phyloP scores from a whole-genome alignment of 371 early-diverging fungal genomes.

The Mortierella sp. region DNA sequence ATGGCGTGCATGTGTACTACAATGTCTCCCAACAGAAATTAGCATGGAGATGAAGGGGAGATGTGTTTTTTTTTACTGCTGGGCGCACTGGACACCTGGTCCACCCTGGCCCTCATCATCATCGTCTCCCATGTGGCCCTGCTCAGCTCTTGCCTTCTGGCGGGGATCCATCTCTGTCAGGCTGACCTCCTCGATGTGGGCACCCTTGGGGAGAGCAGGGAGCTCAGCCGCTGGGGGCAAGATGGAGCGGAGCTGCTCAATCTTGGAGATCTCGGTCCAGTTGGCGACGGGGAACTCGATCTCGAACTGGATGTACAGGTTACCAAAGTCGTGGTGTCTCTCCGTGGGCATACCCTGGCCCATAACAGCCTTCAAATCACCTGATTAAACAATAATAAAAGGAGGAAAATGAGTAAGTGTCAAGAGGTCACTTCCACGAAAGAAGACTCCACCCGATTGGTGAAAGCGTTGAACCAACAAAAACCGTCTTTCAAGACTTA shows the following conservation, averaged over 20 bases:
- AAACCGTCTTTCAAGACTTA: constrained; percentile 33
- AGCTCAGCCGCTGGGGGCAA: constrained; percentile 71
- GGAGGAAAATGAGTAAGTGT: constrained; percentile 6
- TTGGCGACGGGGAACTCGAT: constrained; percentile 91
- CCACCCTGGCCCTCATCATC: constrained; percentile 75
- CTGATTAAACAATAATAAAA: constrained; percentile 22
- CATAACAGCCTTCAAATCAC: constrained; percentile 83
- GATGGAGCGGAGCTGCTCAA: constrained; percentile 73
- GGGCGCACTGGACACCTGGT: constrained; percentile 95
- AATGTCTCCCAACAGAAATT: not conserved
- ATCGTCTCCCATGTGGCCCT: constrained; percentile 74
- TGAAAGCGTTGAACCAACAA: not conserved
- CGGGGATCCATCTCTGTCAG: constrained; percentile 82
- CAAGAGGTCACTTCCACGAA: not conserved
- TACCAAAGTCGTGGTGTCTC: constrained; percentile 91
- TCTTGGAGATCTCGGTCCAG: constrained; percentile 78
- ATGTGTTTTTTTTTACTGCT: constrained; percentile 79
- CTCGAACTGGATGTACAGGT: constrained; percentile 91
- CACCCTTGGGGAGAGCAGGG: constrained; percentile 61
- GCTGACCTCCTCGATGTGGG: constrained; percentile 80
- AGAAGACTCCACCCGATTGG: not conserved
- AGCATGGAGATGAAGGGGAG: not conserved
- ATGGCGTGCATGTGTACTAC: not conserved
- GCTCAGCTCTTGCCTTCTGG: constrained; percentile 70
- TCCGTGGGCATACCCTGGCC: constrained; percentile 96